Base-by-base conservation (phyloP, 441 rosid genomes). In the Jatropha podagrica region DNA sequence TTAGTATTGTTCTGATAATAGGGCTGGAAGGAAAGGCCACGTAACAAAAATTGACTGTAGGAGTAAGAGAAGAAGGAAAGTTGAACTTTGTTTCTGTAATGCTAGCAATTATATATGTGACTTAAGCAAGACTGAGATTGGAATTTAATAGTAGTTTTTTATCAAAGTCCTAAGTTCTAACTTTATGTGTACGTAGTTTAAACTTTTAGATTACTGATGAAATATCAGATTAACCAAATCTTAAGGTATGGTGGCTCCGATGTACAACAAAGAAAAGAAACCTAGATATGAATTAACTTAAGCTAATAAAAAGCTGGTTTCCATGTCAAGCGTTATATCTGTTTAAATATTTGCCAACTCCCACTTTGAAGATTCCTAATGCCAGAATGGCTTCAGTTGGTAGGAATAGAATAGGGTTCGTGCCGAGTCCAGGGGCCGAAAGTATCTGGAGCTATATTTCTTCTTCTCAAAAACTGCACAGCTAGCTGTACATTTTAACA, bases 401-500 rank as follows among this genome's bases (percentile, higher is more conserved):
- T 7, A 7, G 37, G 32, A 58, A 6, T 7, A 7, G 37, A 14
- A 58, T 38, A 55, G n/a, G 37, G 64, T 32, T 38, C 7, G 12
- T 15, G 59, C 42, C 10, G 13, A 49, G 8, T 69, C 18, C 48
- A 5, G 8, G 20, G 17, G 9, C 17, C 18, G 9, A 18, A 51
- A 52, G 4, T 27, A 52, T 51, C 52, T 64, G 23, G 60, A 26
- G 13, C 52, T 20, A 15, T 38, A 40, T 4, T 26, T 59, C 44
- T 27, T 55, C 7, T 17, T 7, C 41, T 56, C 52, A 23, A 77
- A 59, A 27, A 42, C 23, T 10, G 4, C n/a, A 78, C 65, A 73
- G 74, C 68, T 73, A 75, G 76, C 73, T 73, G 82, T 78, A 66
- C 52, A 32, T 27, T 13, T 23, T 41, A 46, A 68, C 1, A 20